Evolutionary conservation across 108 stramenopile species (phyloP).

Genomic region (Fistulifera solaris): DNA sequence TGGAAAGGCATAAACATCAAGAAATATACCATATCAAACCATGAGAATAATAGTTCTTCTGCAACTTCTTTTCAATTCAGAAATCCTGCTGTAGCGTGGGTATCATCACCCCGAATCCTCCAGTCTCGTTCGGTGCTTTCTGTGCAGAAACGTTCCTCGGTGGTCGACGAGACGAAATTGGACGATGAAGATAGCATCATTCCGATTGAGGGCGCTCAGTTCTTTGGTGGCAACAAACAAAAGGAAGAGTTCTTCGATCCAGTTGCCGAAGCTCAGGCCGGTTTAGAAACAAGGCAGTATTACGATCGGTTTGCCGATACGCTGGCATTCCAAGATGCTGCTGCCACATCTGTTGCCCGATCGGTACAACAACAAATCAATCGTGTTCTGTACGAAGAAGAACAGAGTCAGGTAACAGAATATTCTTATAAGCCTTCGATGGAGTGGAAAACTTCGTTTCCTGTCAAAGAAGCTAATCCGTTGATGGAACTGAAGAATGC

Average conservation of each 20-base stretch:
- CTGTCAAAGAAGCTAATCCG: conserved; percentile 18
- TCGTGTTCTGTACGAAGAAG: conserved; percentile 27
- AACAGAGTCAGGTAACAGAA: background rate
- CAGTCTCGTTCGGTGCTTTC: too few relatives aligned
- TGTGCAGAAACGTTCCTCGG: too few relatives aligned
- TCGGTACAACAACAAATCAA: conserved; percentile 57
- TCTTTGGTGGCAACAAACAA: conserved; percentile 62
- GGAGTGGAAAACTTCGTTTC: conserved; percentile 50
- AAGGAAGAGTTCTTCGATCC: conserved; percentile 73
- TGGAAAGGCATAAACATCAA: too few relatives aligned
- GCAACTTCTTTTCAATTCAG: too few relatives aligned
- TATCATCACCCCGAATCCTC: too few relatives aligned
- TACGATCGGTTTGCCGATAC: conserved; percentile 41
- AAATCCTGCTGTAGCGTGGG: too few relatives aligned
- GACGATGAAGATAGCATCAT: too few relatives aligned
- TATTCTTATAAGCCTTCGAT: conserved; percentile 8
- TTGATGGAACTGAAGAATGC: conserved; percentile 43
- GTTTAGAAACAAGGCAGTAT: background rate
- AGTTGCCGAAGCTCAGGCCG: conserved; percentile 42
- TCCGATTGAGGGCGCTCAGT: conserved; percentile 31
- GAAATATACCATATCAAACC: too few relatives aligned
- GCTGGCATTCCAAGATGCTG: conserved; percentile 27
- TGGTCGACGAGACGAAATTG: too few relatives aligned
- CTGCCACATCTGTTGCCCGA: conserved; percentile 30
- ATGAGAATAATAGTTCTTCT: too few relatives aligned